Percentiles rank a stretch among this genome's conserved stretches.
These are phyloP conservation scores for Populus simonii DNA, from an alignment of 345 rosid species.

Conservation along the genomic window DNA sequence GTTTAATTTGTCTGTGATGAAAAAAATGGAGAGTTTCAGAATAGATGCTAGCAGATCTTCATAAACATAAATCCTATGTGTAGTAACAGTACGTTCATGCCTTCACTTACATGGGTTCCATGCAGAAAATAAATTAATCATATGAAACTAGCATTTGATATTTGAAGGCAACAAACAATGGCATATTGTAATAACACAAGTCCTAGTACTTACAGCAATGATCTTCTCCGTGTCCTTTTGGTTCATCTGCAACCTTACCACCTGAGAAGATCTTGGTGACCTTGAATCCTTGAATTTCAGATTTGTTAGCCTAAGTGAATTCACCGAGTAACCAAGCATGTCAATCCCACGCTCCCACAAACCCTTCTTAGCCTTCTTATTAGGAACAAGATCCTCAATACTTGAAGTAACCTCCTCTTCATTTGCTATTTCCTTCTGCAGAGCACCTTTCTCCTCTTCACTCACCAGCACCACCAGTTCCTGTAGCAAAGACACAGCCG, in stretches of 20 bases:
- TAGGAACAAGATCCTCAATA: slow-evolving; percentile 42
- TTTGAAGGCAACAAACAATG: no score
- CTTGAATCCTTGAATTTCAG: slow-evolving; percentile 37
- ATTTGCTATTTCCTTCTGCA: background rate
- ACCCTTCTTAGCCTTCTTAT: slow-evolving; percentile 31
- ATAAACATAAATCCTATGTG: no score
- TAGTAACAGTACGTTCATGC: no score
- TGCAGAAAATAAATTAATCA: no score
- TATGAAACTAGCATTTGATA: no score
- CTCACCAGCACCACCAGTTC: slow-evolving; percentile 25
- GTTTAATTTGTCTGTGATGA: background rate
- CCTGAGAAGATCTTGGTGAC: slow-evolving; percentile 36
- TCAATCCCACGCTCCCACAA: slow-evolving; percentile 43
- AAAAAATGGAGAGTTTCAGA: no score
- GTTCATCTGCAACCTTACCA: slow-evolving; percentile 37
- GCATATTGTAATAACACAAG: background rate
- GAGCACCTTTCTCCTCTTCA: background rate
- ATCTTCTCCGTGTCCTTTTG: slow-evolving; percentile 29
- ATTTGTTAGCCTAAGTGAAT: slow-evolving; percentile 32
- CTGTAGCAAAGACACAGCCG: slow-evolving; percentile 32
- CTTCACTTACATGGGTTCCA: no score
- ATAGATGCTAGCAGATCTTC: no score
- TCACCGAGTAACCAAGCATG: slow-evolving; percentile 42
- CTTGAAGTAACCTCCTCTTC: slow-evolving; percentile 25
- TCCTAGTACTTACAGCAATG: slow-evolving; percentile 22